Conservation (phyloP, 1,284 basidiomycete genomes). For the Hemileia vastatrix region DNA sequence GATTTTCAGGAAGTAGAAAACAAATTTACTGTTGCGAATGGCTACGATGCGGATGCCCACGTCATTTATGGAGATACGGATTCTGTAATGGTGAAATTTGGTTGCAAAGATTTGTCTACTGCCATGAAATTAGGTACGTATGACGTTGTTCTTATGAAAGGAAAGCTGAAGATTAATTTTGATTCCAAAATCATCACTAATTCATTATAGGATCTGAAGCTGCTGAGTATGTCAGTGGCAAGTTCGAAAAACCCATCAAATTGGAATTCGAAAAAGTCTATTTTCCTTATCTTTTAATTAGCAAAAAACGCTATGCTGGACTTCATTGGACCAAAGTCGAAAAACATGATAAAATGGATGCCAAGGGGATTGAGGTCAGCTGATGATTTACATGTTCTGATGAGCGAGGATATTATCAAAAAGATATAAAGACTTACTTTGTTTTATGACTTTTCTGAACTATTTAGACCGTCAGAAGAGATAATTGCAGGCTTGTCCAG, state of each 20-base stretch:
- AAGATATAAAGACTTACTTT: not conserved
- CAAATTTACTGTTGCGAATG: slow-evolving; percentile 74
- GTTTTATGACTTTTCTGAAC: slow-evolving; percentile 3
- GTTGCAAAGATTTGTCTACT: slow-evolving; percentile 66
- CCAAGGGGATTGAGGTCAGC: slow-evolving; percentile 88
- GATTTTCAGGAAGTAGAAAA: slow-evolving; percentile 68
- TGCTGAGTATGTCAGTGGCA: slow-evolving; percentile 78
- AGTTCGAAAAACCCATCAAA: slow-evolving; percentile 90
- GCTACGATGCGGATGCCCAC: slow-evolving; percentile 71
- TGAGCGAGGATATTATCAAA: not conserved
- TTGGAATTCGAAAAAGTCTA: slow-evolving; percentile 98
- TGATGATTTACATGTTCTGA: slow-evolving; percentile 7
- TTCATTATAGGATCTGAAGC: slow-evolving; percentile 67
- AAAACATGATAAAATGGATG: slow-evolving; percentile 96
- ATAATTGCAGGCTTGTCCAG: slow-evolving; percentile 88
- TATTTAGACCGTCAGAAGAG: slow-evolving; percentile 76
- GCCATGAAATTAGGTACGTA: slow-evolving; percentile 75
- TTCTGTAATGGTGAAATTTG: slow-evolving; percentile 94
- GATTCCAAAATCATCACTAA: not conserved
- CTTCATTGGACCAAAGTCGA: slow-evolving; percentile 88
- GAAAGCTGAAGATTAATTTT: slow-evolving; percentile 9
- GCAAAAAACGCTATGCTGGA: slow-evolving; percentile 92
- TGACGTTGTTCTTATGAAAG: not conserved
- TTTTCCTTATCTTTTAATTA: slow-evolving; percentile 90
- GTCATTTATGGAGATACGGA: slow-evolving; percentile 97